Evolutionary conservation across 306 rosid genomes (phyloP).

Genomic region (Rosa multiflora): DNA sequence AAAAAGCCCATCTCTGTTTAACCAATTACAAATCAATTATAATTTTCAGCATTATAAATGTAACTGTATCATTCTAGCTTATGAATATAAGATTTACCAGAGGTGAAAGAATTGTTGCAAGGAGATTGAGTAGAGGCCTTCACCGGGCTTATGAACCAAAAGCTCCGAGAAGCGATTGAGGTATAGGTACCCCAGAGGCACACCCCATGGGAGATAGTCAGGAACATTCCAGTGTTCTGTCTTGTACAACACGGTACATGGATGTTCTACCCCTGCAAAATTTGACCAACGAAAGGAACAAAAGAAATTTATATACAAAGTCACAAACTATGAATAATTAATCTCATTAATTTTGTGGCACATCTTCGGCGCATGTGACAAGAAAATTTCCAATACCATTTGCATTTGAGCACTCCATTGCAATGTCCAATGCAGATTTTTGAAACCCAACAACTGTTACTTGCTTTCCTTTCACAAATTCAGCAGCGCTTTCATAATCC

Average conservation of each 20-base stretch:
- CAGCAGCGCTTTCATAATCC: slow-evolving; percentile 42
- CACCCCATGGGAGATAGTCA: slow-evolving; percentile 28
- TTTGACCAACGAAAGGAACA: neutral
- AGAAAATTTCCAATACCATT: slow-evolving; percentile 36
- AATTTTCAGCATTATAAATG: neutral
- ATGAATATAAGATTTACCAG: slow-evolving; percentile 32
- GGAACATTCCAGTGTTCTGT: slow-evolving; percentile 61
- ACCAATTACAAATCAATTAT: neutral
- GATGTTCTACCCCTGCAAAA: slow-evolving; percentile 45
- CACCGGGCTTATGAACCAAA: slow-evolving; percentile 65
- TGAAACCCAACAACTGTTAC: slow-evolving; percentile 59
- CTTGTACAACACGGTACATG: slow-evolving; percentile 59
- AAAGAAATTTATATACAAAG: neutral
- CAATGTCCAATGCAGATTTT: slow-evolving; percentile 64
- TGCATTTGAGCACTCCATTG: slow-evolving; percentile 53
- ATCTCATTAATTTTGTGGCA: neutral
- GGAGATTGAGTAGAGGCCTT: slow-evolving; percentile 46
- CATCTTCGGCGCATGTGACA: slow-evolving; percentile 23
- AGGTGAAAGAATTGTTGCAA: slow-evolving; percentile 62
- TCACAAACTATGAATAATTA: neutral
- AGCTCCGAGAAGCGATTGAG: slow-evolving; percentile 65
- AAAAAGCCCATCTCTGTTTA: slow-evolving; percentile 55
- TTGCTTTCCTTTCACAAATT: slow-evolving; percentile 44
- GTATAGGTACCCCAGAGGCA: slow-evolving; percentile 48
- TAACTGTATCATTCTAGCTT: neutral